phyloP scores from a whole-genome alignment of 1,284 basidiomycete genomes.

The Cystobasidium sp. region DNA sequence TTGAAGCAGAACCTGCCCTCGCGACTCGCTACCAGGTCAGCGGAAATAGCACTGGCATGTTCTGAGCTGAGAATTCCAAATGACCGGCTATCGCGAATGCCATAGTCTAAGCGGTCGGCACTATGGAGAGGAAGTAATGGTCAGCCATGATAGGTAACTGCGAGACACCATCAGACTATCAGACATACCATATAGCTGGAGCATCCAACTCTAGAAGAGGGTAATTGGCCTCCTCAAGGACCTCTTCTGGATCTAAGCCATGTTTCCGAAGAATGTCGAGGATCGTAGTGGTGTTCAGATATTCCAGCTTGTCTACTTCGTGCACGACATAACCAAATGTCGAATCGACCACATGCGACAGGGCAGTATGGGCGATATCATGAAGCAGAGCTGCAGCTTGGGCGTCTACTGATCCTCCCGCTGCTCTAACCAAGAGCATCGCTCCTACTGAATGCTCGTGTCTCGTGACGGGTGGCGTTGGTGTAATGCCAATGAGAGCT shows the following conservation, averaged over 20 bases:
- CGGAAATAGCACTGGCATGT: constrained; percentile 40
- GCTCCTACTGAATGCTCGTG: constrained; percentile 50
- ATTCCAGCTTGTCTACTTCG: constrained; percentile 46
- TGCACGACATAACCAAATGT: constrained; percentile 47
- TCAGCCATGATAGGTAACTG: background rate
- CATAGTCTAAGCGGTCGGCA: constrained; percentile 49
- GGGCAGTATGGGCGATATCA: constrained; percentile 44
- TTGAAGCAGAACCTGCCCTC: constrained; percentile 38
- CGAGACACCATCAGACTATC: background rate
- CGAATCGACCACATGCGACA: constrained; percentile 43
- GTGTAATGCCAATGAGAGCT: constrained; percentile 46
- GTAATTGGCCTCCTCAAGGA: constrained; percentile 47
- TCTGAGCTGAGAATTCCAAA: constrained; percentile 41
- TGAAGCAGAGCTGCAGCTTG: constrained; percentile 49
- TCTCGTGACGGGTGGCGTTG: constrained; percentile 46
- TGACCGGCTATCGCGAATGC: constrained; percentile 44
- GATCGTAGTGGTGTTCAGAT: constrained; percentile 38
- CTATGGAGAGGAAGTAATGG: background rate
- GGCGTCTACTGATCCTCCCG: constrained; percentile 46
- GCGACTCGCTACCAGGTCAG: constrained; percentile 10
- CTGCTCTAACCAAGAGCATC: constrained; percentile 47
- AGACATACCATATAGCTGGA: constrained; percentile 39
- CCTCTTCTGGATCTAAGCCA: constrained; percentile 17
- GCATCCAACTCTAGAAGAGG: constrained; percentile 48
- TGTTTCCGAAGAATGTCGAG: constrained; percentile 34